A percentile compares a stretch with the other conserved stretches of the same genome.
Conservation (phyloP, 2,329 filamentous ascomycete genomes). For the Pestalotiopsis sp. region DNA sequence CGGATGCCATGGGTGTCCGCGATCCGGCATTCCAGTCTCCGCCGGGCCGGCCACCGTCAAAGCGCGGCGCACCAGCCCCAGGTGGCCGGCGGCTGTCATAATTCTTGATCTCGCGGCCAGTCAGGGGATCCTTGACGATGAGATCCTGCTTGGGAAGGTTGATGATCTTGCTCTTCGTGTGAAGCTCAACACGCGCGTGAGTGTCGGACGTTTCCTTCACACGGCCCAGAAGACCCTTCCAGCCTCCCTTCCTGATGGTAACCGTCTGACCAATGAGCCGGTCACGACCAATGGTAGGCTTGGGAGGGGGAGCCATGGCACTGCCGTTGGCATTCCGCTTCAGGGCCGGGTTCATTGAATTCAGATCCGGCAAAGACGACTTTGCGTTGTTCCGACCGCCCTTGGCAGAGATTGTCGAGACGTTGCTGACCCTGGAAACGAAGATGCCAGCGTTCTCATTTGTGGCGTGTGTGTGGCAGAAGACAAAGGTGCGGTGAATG, state of each 20-base stretch:
- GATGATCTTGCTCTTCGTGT: constrained; percentile 91
- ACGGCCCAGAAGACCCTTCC: constrained; percentile 91
- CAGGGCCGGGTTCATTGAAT: constrained; percentile 88
- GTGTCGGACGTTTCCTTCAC: constrained; percentile 92
- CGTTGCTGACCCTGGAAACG: constrained; percentile 80
- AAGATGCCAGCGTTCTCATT: constrained; percentile 89
- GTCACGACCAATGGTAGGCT: constrained; percentile 74
- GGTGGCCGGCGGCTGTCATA: constrained; percentile 50
- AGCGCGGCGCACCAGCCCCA: constrained; percentile 45
- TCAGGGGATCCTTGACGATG: constrained; percentile 82
- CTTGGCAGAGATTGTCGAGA: constrained; percentile 91
- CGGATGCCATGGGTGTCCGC: constrained; percentile 68
- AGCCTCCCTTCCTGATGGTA: constrained; percentile 79
- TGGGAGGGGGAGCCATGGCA: constrained; percentile 66
- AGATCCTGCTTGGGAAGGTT: constrained; percentile 80
- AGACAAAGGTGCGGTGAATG: constrained; percentile 90
- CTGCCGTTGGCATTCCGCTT: constrained; percentile 65
- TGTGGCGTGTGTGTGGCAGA: constrained; percentile 80
- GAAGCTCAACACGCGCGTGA: constrained; percentile 85
- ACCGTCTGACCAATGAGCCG: constrained; percentile 88
- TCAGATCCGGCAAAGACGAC: constrained; percentile 72
- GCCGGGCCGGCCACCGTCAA: constrained; percentile 39
- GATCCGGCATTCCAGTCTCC: constrained; percentile 64
- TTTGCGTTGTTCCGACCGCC: constrained; percentile 72
- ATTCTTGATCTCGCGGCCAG: constrained; percentile 76